phyloP scores from a whole-genome alignment of 148 eudicot species.

The Hydrangea macrophylla region DNA sequence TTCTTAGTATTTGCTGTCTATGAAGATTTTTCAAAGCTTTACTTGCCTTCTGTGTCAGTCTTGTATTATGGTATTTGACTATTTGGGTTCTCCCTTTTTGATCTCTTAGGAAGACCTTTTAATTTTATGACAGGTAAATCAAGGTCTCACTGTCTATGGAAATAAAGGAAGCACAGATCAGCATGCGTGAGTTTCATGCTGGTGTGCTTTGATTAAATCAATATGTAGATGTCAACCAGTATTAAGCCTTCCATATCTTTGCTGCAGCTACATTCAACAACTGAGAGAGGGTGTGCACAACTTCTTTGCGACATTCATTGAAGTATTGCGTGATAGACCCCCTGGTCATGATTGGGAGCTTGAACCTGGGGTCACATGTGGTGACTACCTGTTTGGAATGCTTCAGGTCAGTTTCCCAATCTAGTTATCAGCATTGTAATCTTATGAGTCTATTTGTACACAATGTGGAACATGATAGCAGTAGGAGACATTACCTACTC shows the following conservation, averaged over 20 bases:
- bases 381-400: conserved; percentile 99
- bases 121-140: conserved; percentile 70
- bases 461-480: background rate
- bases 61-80: background rate
- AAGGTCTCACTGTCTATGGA: conserved; percentile 91
- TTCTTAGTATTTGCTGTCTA: background rate
- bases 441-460: background rate
- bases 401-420: conserved; percentile 57
- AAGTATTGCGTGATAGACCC: conserved; percentile 95
- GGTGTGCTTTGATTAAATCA: background rate
- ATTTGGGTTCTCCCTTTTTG: background rate
- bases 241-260: background rate
- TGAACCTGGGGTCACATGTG: conserved; percentile 99
- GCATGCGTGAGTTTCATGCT: conserved; percentile 73
- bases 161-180: conserved; percentile 99
- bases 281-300: conserved; percentile 97
- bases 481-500: background rate
- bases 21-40: background rate
- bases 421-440: background rate
- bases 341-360: conserved; percentile 99
- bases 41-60: background rate
- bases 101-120: background rate
- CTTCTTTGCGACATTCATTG: conserved; percentile 95
- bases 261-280: conserved; percentile 92
- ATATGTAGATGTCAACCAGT: background rate